These are phyloP conservation scores for Botrytis porri DNA, from an alignment of 2,329 filamentous ascomycete species.

Conservation along the genomic window DNA sequence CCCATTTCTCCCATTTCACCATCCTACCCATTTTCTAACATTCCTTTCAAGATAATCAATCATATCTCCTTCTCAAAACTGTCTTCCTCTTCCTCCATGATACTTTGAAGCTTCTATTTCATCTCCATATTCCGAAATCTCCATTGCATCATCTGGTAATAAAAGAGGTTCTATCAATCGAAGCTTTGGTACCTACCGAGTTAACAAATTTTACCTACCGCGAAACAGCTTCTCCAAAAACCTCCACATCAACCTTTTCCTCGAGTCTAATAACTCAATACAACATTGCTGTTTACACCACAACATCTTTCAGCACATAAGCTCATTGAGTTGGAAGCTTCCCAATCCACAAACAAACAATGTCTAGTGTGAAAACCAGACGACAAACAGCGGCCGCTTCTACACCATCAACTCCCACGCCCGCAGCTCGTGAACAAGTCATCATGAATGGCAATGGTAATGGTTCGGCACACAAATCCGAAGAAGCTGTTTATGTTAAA, in stretches of 20 bases:
- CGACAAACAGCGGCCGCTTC: conserved; percentile 36
- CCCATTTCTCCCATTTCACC: no score
- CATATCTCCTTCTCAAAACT: no score
- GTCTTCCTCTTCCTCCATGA: background rate
- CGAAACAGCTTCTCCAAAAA: conserved; percentile 10
- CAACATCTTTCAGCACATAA: background rate
- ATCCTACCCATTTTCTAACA: background rate
- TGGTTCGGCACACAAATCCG: conserved; percentile 41
- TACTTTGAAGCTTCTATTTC: background rate
- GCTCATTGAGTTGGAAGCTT: background rate
- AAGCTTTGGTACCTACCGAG: background rate
- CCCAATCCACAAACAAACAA: conserved; percentile 24
- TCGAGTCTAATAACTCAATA: background rate
- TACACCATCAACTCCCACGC: conserved; percentile 33
- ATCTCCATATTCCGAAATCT: background rate
- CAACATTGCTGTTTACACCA: background rate
- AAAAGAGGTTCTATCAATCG: background rate
- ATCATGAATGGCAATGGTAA: conserved; percentile 50
- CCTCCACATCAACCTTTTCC: conserved; percentile 6
- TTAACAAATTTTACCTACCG: background rate
- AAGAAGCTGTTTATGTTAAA: conserved; percentile 41
- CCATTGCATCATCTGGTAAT: background rate
- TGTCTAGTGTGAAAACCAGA: conserved; percentile 37
- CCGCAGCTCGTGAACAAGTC: conserved; percentile 28
- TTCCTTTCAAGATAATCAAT: background rate